phyloP scores from a whole-genome alignment of 1,284 basidiomycete genomes.

The Pholiota adiposa region DNA sequence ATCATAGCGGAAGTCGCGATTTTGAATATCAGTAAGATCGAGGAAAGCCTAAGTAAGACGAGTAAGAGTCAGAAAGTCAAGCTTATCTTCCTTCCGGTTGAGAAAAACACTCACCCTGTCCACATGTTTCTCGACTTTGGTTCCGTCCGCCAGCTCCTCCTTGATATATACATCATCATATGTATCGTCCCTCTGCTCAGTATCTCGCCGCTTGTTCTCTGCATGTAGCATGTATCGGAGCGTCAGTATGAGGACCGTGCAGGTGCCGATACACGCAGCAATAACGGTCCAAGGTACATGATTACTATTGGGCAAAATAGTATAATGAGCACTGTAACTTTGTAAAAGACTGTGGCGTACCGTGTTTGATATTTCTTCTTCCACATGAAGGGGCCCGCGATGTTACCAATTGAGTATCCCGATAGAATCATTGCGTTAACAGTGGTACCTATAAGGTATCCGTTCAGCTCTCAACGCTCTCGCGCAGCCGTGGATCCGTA shows the following conservation, averaged over 20 bases:
- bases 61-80: conserved; percentile 6
- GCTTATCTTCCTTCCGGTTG: conserved; percentile 12
- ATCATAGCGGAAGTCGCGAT: conserved; percentile 63
- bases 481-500: neutral
- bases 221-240: conserved; percentile 63
- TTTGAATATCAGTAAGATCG: conserved; percentile 69
- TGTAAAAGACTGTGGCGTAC: conserved; percentile 37
- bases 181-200: conserved; percentile 54
- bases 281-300: conserved; percentile 75
- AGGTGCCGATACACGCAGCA: conserved; percentile 56
- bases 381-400: conserved; percentile 80
- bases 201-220: conserved; percentile 70
- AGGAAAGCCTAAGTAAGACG: conserved; percentile 55
- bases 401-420: conserved; percentile 77
- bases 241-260: conserved; percentile 54
- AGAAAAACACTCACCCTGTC: conserved; percentile 52
- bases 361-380: conserved; percentile 67
- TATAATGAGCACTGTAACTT: neutral
- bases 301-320: conserved; percentile 41
- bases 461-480: conserved; percentile 3
- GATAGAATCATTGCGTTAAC: conserved; percentile 76
- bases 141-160: conserved; percentile 57
- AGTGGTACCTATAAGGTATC: conserved; percentile 52
- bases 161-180: conserved; percentile 70
- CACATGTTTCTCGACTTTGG: conserved; percentile 55